Conservation (phyloP, 2,329 filamentous ascomycete genomes). For the Colletotrichum coccodes region DNA sequence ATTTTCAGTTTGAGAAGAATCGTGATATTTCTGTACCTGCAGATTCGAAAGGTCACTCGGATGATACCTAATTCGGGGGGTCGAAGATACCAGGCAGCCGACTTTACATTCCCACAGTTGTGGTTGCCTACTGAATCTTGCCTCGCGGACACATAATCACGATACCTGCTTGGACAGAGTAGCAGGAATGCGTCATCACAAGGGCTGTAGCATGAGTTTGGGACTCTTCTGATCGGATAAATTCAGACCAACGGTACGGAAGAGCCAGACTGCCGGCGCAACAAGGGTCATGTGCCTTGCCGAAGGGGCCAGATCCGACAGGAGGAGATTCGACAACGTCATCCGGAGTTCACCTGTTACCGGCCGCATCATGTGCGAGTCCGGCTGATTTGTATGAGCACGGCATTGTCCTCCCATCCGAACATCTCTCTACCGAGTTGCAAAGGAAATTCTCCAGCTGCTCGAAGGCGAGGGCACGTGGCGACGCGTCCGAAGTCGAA, state of each 20-base stretch:
- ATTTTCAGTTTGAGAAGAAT: not conserved
- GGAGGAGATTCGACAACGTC: not conserved
- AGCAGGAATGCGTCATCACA: constrained; percentile 9
- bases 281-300: constrained; percentile 20
- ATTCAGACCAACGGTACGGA: not conserved
- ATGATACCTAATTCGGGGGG: no score
- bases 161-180: not conserved
- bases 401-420: not conserved
- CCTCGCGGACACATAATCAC: not conserved
- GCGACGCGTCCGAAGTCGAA: constrained; percentile 3
- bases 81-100: no score
- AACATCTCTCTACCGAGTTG: not conserved
- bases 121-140: not conserved
- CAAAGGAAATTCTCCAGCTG: constrained; percentile 1
- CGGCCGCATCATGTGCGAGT: constrained; percentile 6
- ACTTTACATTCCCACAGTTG: not conserved
- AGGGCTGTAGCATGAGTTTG: not conserved
- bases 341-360: constrained; percentile 12
- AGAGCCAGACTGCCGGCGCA: constrained; percentile 13
- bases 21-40: no score
- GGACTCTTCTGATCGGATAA: not conserved
- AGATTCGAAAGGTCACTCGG: no score
- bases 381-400: not conserved
- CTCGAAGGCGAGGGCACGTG: constrained; percentile 12
- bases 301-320: constrained; percentile 6